phyloP scores from a whole-genome alignment of 2,329 filamentous ascomycete species.

The Macrophomina phaseolina region DNA sequence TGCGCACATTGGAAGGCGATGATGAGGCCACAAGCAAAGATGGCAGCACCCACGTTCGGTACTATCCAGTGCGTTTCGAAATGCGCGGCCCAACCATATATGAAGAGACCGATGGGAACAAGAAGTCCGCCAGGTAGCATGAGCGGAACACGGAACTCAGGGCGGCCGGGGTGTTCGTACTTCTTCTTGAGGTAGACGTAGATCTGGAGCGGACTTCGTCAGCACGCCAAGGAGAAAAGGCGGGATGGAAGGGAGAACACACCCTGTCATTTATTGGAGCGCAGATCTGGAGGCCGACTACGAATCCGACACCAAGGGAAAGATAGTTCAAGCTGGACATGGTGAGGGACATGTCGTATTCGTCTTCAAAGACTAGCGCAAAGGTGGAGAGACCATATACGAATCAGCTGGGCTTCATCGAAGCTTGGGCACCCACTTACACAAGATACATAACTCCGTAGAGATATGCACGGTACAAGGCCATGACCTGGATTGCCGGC shows the following conservation, averaged over 20 bases:
- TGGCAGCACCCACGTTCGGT: slow-evolving; percentile 63
- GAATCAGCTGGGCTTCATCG: slow-evolving; percentile 15
- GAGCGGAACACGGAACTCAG: slow-evolving; percentile 55
- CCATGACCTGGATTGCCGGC: slow-evolving; percentile 73
- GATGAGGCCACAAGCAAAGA: slow-evolving; percentile 62
- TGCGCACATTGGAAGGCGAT: slow-evolving; percentile 64
- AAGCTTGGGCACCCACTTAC: slow-evolving; percentile 34
- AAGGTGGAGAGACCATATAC: slow-evolving; percentile 60
- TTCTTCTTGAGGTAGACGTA: slow-evolving; percentile 65
- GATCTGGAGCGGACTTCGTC: slow-evolving; percentile 55
- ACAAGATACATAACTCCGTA: slow-evolving; percentile 70
- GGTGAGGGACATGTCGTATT: slow-evolving; percentile 61
- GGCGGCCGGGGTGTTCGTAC: slow-evolving; percentile 65
- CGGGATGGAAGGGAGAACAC: slow-evolving; percentile 42
- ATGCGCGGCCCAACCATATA: slow-evolving; percentile 65
- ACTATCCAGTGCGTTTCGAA: slow-evolving; percentile 62
- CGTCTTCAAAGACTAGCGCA: slow-evolving; percentile 57
- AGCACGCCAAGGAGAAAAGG: slow-evolving; percentile 49
- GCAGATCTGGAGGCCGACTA: slow-evolving; percentile 65
- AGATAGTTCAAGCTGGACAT: slow-evolving; percentile 72
- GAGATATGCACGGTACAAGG: slow-evolving; percentile 67
- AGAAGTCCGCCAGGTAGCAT: slow-evolving; percentile 62
- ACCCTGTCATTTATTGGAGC: slow-evolving; percentile 66
- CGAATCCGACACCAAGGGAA: slow-evolving; percentile 68
- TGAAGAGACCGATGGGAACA: slow-evolving; percentile 61